A percentile compares a stretch with the other conserved stretches of the same genome.
phyloP scores from a whole-genome alignment of 768 basidiomycete species.

The Megacollybia marginata region DNA sequence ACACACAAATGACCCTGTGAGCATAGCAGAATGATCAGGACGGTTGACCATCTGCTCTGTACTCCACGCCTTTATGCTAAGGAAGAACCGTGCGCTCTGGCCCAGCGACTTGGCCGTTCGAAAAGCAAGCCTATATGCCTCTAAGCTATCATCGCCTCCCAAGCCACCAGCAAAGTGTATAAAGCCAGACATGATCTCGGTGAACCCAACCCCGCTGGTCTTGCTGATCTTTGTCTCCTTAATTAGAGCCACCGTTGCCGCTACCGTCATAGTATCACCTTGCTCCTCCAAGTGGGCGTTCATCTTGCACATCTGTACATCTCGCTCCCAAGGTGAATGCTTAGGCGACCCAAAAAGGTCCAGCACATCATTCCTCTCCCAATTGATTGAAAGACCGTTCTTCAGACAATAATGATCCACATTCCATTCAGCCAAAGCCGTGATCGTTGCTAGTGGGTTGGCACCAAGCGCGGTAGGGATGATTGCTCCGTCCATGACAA shows the following conservation, averaged over 20 bases:
- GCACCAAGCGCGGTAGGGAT: slow-evolving; percentile 12
- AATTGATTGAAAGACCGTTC: no score
- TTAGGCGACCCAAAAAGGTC: slow-evolving; percentile 10
- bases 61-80: slow-evolving; percentile 6
- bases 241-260: no score
- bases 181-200: slow-evolving; percentile 11
- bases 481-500: slow-evolving; percentile 12
- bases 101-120: slow-evolving; percentile 7
- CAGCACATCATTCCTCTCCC: slow-evolving; percentile 4
- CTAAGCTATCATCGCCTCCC: slow-evolving; percentile 6
- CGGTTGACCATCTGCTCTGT: slow-evolving; percentile 3
- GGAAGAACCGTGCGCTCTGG: slow-evolving; percentile 7
- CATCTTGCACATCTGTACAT: no score
- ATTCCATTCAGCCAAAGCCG: slow-evolving; percentile 12
- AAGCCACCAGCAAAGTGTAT: slow-evolving; percentile 2
- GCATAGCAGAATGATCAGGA: slow-evolving; percentile 5
- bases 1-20: slow-evolving; percentile 11
- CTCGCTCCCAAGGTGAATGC: neutral
- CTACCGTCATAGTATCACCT: no score
- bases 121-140: slow-evolving; percentile 8
- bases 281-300: no score
- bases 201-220: slow-evolving; percentile 6
- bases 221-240: no score
- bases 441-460: slow-evolving; percentile 13
- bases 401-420: slow-evolving; percentile 1